Evolutionary conservation across 2,329 filamentous ascomycete genomes (phyloP), one percentile per base, ranked within the genome.

Genomic region (Pestalotiopsis sp.): DNA sequence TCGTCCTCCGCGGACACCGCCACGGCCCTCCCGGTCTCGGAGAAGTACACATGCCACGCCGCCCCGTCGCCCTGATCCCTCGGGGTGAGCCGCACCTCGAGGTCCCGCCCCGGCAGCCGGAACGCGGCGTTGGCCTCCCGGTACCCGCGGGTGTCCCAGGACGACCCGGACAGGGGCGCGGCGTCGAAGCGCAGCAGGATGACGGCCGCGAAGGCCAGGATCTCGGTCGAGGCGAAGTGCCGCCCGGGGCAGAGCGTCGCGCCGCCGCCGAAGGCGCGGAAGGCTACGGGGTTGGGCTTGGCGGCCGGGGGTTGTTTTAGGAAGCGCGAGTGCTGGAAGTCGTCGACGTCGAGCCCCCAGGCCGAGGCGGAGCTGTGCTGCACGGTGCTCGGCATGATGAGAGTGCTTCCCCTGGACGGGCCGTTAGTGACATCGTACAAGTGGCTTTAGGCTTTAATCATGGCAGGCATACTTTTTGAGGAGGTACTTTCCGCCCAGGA

Each of bases 401-500:
- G 9, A 11, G 49, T 69, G 25, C 58, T 65, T 4, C 71, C 72
- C 62, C 62, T 64, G n/a, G 23, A 31, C 14, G 27, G n/a, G 1
- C 27, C 27, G 27, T 27, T 27, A 27, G 27, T 27, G 27, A 5
- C 4, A 27, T 4, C 27, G 27, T 27, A 27, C 27, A 27, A 5
- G 4, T 5, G 4, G 27, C 4, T 4, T 5, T 4, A 1, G 27
- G 27, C 27, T 1, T 27, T 4, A 5, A 5, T 27, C 4, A 27
- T 27, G 27, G 27, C 27, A 1, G 27, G 27, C 27, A 5, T 27
- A 65, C 41, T 74, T 74, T 62, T 72, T 74, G 3, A 74, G 38
- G 1, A 75, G 70, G 45, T 72, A 72, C 14, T 65, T 68, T 6
- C 65, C 62, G 41, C 69, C 70, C 3, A 74, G 66, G 2, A 69